Conservation (phyloP, 2,329 filamentous ascomycete species). For the Botrytis pseudocinerea region DNA sequence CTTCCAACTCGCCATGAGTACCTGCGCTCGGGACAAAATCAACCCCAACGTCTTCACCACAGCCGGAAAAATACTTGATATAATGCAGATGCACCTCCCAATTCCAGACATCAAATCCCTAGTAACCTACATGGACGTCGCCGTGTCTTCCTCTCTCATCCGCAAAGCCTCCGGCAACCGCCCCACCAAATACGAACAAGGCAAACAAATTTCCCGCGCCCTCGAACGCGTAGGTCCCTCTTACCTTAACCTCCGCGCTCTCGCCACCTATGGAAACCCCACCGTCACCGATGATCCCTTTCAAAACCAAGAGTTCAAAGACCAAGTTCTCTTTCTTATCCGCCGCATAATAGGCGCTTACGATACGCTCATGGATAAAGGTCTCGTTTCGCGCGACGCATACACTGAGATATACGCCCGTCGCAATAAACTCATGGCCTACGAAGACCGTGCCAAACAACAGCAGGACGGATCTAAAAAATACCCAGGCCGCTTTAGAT, state of each 20-base stretch:
- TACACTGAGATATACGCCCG: slow-evolving; percentile 36
- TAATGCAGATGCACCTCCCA: slow-evolving; percentile 54
- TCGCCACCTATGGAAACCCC: slow-evolving; percentile 32
- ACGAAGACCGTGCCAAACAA: slow-evolving; percentile 21
- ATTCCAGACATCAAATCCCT: slow-evolving; percentile 54
- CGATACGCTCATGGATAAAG: slow-evolving; percentile 38
- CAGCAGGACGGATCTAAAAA: not conserved
- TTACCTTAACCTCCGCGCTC: slow-evolving; percentile 36
- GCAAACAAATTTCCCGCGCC: slow-evolving; percentile 52
- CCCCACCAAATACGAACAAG: slow-evolving; percentile 33
- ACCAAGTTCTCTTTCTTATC: slow-evolving; percentile 31
- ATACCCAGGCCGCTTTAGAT: not conserved
- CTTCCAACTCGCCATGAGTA: slow-evolving; percentile 71
- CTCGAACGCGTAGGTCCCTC: slow-evolving; percentile 47
- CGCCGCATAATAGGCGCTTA: slow-evolving; percentile 41
- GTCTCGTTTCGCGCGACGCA: slow-evolving; percentile 33
- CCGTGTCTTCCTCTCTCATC: slow-evolving; percentile 42
- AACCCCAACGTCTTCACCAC: slow-evolving; percentile 69
- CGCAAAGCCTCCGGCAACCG: slow-evolving; percentile 45
- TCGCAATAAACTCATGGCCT: slow-evolving; percentile 43
- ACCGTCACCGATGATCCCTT: not conserved
- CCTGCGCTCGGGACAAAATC: slow-evolving; percentile 73
- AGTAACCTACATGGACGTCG: slow-evolving; percentile 57
- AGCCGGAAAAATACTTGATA: slow-evolving; percentile 63
- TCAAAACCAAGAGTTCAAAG: not conserved